Base-by-base conservation (phyloP, 73 alveolate species). In the Paramecium biaurelia region DNA sequence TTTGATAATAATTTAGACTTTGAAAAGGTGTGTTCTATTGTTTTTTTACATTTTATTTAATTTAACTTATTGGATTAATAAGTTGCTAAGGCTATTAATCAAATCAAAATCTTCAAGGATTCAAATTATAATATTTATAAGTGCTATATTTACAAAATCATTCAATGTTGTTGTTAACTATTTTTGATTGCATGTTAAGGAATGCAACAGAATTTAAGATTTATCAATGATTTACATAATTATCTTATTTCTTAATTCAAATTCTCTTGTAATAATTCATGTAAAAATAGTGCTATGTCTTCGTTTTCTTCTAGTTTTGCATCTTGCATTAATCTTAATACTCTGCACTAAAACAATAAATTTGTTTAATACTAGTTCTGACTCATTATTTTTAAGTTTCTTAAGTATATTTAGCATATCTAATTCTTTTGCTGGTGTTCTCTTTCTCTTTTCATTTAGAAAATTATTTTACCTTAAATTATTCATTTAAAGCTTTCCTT, bases 311-410 rank as follows among this genome's bases (percentile, higher is more conserved):
- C 84, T 1, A 63, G 14, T 63, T 63, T 63, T 30, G 45, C 21
- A 10, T 63, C 84, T 24, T 26, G 12, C 84, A 63, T 63, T 30
- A 63, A 30, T 63, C 84, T 63, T 26, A 63, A 32, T 26, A 63
- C 84, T 63, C 49, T 63, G 45, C 84, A 63, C 84, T 63, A 63
- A 63, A 26, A n/a, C 68, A 63, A 63, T 63, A 63, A 12, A 12
- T 14, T 14, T 12, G 0, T 12, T 63, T 1, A 63, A 23, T 63
- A 63, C 84, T 63, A 63, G 21, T 32, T 63, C 84, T 14, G 41
- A 63, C 15, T 26, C 49, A 63, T 63, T 63, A 63, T 63, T 63
- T 24, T 20, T 26, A 30, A 63, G 45, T 63, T 63, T 63, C 6
- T 63, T 63, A 30, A 63, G 45, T 63, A 63, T 30, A 30, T 63